These are phyloP conservation scores for Colletotrichum lini DNA, from an alignment of 2,329 filamentous ascomycete species.

Conservation along the genomic window DNA sequence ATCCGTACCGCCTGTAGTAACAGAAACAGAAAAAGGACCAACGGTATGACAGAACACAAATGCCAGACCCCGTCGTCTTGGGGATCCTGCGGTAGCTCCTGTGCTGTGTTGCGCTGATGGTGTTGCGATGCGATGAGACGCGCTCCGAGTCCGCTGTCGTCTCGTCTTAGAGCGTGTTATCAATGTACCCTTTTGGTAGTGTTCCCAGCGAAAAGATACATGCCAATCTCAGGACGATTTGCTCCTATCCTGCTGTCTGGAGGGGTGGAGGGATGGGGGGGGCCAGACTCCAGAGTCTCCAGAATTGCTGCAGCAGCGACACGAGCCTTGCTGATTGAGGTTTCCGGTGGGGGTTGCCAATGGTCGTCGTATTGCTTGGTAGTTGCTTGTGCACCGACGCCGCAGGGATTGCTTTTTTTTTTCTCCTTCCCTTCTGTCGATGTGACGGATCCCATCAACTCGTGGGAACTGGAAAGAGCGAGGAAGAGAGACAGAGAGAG, in stretches of 20 bases:
- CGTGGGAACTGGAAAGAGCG: not conserved
- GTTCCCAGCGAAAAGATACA: conserved; percentile 2
- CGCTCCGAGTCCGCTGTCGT: not conserved
- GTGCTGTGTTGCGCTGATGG: too few species aligned
- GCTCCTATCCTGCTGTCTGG: conserved; percentile 30
- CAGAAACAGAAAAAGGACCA: too few species aligned
- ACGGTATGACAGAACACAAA: too few species aligned
- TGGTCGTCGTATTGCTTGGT: conserved; percentile 23
- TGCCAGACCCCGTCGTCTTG: too few species aligned
- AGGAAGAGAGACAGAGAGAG: not conserved
- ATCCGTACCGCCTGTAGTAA: too few species aligned
- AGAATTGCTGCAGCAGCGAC: conserved; percentile 6
- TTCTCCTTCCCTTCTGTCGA: not conserved
- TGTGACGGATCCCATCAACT: not conserved
- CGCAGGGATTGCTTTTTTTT: not conserved
- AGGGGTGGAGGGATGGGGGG: not conserved
- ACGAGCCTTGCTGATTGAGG: conserved; percentile 12
- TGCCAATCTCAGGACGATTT: conserved; percentile 33
- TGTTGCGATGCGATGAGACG: too few species aligned
- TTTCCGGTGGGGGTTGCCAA: not conserved
- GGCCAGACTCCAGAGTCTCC: conserved; percentile 11
- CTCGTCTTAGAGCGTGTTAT: not conserved
- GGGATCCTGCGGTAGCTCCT: too few species aligned
- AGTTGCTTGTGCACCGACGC: conserved; percentile 29
- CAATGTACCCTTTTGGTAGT: not conserved